Evolutionary conservation across 345 rosid genomes (phyloP), one percentile per base, ranked within the genome.

Genomic region (Acer saccharum): DNA sequence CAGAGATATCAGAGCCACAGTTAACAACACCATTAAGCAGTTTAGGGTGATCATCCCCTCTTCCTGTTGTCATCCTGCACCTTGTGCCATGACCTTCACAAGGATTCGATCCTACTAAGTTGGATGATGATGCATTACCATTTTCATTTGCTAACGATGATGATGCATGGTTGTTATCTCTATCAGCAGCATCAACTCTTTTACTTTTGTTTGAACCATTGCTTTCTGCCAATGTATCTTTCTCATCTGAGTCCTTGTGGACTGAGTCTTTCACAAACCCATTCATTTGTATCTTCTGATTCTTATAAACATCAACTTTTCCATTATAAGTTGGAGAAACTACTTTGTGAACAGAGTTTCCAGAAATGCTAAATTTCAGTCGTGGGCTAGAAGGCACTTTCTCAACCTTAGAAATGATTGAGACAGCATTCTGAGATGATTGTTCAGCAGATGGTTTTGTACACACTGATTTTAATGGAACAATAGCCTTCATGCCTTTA

Each of bases 321-420:
- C 94, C 88, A 39, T 87, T 90, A 76, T 25, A 75, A 17, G 70
- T 70, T 35, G 88, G 75, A 76, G 88, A 77, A 77, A 81, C 73
- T 81, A 85, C 86, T 83, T 84, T 92, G 29, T 86, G 83, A 77
- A 81, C 87, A 79, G 76, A 80, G 76, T 86, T 93, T 74, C 88
- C 92, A 80, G 80, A 81, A 84, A 90, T 83, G 76, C 75, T 82
- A 79, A 91, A 85, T 86, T 90, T 94, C 72, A 88, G 74, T 46
- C 62, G 89, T 18, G 88, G 83, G 71, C 78, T 81, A 23, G 90
- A 82, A 77, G 89, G 85, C 66, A 83, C 86, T 84, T 88, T 94
- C 83, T 85, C 90, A 76, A 80, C 87, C 88, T 86, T 82, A 57
- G 90, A 81, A 72, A 80, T 54, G 71, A 84, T 68, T 52, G 83